Conservation (phyloP, 495 filamentous ascomycete species). For the Pseudomonodictys pantanalensis region DNA sequence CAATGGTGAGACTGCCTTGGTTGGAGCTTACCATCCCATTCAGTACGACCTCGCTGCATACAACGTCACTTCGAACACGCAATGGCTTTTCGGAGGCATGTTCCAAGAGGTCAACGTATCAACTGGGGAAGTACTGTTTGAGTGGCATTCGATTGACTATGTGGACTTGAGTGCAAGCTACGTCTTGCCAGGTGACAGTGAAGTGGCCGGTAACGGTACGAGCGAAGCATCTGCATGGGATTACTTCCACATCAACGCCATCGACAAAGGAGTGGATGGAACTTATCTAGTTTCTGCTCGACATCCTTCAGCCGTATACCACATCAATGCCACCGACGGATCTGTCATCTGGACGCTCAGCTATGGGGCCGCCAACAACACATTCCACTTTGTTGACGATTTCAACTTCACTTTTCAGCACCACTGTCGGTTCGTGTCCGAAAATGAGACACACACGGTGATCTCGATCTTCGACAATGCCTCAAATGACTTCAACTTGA, state of each 20-base stretch:
- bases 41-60: conserved; percentile 3
- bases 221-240: conserved; percentile 3
- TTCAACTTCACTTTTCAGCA: conserved; percentile 16
- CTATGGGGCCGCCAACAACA: conserved; percentile 2
- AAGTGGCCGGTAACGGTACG: conserved; percentile 22
- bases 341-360: conserved; percentile 11
- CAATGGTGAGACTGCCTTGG: conserved; percentile 12
- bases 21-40: conserved; percentile 5
- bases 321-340: conserved; percentile 7
- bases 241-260: conserved; percentile 22
- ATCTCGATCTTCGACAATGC: conserved; percentile 26
- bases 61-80: conserved; percentile 19
- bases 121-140: conserved; percentile 19
- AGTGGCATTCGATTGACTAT: conserved; percentile 17
- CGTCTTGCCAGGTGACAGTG: conserved; percentile 25
- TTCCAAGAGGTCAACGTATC: conserved; percentile 25
- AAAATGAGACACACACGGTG: conserved; percentile 29
- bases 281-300: conserved; percentile 24
- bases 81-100: conserved; percentile 13
- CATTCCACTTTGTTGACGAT: conserved; percentile 6
- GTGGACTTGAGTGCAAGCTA: conserved; percentile 47
- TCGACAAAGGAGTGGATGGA: conserved; percentile 18
- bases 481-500: conserved; percentile 50
- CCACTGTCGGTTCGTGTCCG: conserved; percentile 29
- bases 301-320: conserved; percentile 12